These are phyloP conservation scores for Claviceps pazoutovae DNA, from an alignment of 2,329 filamentous ascomycete species.

Conservation along the genomic window DNA sequence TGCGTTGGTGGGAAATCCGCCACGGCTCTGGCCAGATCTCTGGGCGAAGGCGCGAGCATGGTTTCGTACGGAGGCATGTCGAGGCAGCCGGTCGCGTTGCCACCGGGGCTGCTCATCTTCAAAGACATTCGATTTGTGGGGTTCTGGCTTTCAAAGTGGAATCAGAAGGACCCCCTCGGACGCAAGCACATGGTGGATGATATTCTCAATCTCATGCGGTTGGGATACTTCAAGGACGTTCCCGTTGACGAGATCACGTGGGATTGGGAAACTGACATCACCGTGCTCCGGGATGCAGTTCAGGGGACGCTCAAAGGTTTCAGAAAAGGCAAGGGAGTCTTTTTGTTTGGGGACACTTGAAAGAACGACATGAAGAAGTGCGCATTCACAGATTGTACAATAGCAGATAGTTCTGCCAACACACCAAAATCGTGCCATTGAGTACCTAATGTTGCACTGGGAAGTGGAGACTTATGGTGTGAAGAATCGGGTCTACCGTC, in stretches of 20 bases:
- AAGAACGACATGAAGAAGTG: background rate
- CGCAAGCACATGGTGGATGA: conserved; percentile 75
- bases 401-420: background rate
- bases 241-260: conserved; percentile 74
- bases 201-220: conserved; percentile 60
- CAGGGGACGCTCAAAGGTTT: conserved; percentile 76
- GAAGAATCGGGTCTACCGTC: too few relatives aligned
- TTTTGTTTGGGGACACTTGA: conserved; percentile 57
- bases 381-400: background rate
- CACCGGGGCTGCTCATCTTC: conserved; percentile 81
- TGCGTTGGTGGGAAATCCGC: conserved; percentile 87
- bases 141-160: conserved; percentile 93
- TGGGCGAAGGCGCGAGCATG: conserved; percentile 56
- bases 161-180: conserved; percentile 54
- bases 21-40: conserved; percentile 59
- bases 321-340: conserved; percentile 76
- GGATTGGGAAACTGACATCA: conserved; percentile 65
- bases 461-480: background rate
- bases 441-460: background rate
- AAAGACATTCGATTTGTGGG: conserved; percentile 79
- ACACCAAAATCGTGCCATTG: background rate
- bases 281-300: conserved; percentile 56
- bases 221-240: conserved; percentile 67
- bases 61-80: conserved; percentile 96
- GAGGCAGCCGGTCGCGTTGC: conserved; percentile 67